Conservation (phyloP, 495 filamentous ascomycete genomes). For the Parathielavia appendiculata region DNA sequence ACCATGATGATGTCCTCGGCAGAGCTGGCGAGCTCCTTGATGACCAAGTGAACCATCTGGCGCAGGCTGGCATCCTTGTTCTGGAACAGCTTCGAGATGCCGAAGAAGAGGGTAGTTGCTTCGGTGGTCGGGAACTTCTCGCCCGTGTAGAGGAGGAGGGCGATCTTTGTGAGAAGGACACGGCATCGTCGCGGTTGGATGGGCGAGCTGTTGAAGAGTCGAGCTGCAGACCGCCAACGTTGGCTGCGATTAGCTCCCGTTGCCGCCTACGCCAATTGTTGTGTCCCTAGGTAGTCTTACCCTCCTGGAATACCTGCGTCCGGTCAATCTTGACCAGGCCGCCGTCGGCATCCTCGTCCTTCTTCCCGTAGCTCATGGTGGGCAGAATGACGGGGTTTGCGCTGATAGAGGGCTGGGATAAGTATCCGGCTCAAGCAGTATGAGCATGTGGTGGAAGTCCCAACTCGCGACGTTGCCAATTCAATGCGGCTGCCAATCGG, state of each 20-base stretch:
- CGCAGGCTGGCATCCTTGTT: conserved; percentile 97
- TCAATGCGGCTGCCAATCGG: conserved; percentile 21
- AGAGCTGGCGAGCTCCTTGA: conserved; percentile 95
- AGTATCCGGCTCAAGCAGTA: conserved; percentile 10
- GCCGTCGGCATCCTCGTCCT: conserved; percentile 94
- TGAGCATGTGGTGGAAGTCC: conserved; percentile 21
- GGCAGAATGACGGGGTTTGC: conserved; percentile 27
- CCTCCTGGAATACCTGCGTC: conserved; percentile 98
- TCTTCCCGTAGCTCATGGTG: conserved; percentile 94
- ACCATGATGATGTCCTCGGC: conserved; percentile 99
- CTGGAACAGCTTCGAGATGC: conserved; percentile 99
- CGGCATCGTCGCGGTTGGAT: conserved; percentile 93
- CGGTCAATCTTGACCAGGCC: conserved; percentile 94
- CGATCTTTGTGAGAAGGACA: conserved; percentile 94
- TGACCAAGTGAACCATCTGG: conserved; percentile 97
- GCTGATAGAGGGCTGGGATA: conserved; percentile 21
- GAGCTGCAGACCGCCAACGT: conserved; percentile 53
- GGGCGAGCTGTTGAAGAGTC: conserved; percentile 94
- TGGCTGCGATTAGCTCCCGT: conserved; percentile 21
- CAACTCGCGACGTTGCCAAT: conserved; percentile 40
- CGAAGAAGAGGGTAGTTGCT: conserved; percentile 97
- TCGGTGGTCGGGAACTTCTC: conserved; percentile 96
- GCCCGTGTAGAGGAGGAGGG: conserved; percentile 91
- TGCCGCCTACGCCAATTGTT: not conserved
- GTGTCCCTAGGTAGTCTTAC: conserved; percentile 44